phyloP scores from a whole-genome alignment of 139 green algal species.

The Chlamydomonas sp. region DNA sequence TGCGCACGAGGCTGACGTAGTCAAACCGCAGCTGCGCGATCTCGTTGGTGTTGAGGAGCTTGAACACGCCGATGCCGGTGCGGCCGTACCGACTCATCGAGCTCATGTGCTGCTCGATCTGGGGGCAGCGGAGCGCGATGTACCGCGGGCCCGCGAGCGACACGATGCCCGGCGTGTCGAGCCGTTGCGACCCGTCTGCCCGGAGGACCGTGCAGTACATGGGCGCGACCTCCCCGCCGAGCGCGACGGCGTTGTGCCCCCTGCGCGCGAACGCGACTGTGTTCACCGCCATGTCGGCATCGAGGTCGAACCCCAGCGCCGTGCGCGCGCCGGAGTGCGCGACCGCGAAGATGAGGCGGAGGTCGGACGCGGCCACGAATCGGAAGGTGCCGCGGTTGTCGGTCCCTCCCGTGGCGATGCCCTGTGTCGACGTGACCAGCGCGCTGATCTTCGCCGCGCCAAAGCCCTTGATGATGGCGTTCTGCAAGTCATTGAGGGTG shows the following conservation, averaged over 20 bases:
- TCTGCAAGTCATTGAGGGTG: not conserved
- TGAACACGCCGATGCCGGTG: conserved; percentile 22
- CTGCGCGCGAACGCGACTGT: not conserved
- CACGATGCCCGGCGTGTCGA: conserved; percentile 13
- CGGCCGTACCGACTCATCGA: not conserved
- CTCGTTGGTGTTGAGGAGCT: conserved; percentile 8
- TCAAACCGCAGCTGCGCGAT: conserved; percentile 16
- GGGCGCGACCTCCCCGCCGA: not conserved
- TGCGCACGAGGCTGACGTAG: conserved; percentile 8
- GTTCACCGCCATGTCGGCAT: not conserved
- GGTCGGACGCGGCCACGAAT: not conserved
- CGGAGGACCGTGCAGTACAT: conserved; percentile 1
- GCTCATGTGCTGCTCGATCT: conserved; percentile 18
- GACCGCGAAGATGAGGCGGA: not conserved
- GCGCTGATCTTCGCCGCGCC: not conserved
- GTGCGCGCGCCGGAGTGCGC: not conserved
- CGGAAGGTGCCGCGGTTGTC: not conserved
- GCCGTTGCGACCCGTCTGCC: not conserved
- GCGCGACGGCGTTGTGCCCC: not conserved
- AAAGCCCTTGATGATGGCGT: not conserved
- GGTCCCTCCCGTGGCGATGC: not conserved
- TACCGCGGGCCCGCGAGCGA: conserved; percentile 10
- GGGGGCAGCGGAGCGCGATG: conserved; percentile 16
- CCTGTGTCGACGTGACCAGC: not conserved
- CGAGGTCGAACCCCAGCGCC: not conserved